Conservation (phyloP, 345 rosid species). For the Cardamine chenopodiifolia region DNA sequence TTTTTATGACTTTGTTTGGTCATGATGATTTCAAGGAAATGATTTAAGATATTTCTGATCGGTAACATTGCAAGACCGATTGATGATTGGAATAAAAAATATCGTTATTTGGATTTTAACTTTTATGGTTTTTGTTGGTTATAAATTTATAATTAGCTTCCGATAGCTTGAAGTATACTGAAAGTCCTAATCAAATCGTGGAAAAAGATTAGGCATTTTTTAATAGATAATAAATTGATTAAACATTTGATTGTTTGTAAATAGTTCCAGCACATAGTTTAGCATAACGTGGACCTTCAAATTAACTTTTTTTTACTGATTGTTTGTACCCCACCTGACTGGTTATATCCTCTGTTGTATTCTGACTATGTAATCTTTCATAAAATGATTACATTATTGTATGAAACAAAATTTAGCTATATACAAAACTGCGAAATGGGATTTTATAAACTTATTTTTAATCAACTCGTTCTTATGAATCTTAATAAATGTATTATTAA, state of each 20-base stretch:
- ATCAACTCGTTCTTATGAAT: too few relatives aligned
- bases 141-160: neutral
- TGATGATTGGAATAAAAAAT: neutral
- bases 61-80: neutral
- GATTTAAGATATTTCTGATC: neutral
- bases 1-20: slow-evolving; percentile 1
- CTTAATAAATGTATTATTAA: too few relatives aligned
- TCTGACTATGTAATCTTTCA: neutral
- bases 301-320: neutral
- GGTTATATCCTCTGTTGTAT: neutral
- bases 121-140: neutral
- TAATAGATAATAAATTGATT: neutral
- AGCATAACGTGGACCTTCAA: neutral
- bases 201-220: neutral
- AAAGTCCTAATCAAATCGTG: neutral
- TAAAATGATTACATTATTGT: neutral
- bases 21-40: neutral
- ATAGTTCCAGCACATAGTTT: neutral
- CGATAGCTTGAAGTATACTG: neutral
- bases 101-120: neutral
- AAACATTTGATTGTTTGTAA: neutral
- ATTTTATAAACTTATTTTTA: too few relatives aligned
- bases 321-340: neutral
- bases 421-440: neutral
- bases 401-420: neutral